Conservation (phyloP, 331 rosid species). For the Pyrus hybrid region DNA sequence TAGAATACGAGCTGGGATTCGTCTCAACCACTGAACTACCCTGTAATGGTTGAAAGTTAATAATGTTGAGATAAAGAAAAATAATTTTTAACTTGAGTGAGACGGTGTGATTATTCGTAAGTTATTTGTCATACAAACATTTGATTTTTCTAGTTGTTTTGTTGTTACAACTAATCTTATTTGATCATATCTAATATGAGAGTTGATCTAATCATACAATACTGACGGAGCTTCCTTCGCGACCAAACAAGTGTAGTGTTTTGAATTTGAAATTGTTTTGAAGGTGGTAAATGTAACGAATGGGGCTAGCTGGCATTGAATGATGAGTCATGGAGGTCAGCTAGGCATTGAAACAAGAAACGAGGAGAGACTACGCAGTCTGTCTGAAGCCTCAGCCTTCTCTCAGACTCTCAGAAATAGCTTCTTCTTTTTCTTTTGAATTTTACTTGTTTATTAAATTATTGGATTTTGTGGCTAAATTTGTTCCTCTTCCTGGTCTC, state of each 20-base stretch:
- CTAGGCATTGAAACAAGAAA: conserved; percentile 34
- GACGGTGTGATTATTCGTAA: too few species aligned
- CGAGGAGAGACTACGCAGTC: neutral
- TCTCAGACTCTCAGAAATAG: neutral
- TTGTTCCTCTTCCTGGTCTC: neutral
- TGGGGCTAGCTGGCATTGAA: conserved; percentile 42
- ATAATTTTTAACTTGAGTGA: too few species aligned
- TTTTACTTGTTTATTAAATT: neutral
- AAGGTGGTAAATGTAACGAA: neutral
- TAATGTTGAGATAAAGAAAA: too few species aligned
- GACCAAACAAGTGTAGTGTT: neutral
- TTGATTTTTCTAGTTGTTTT: too few species aligned
- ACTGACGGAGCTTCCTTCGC: too few species aligned
- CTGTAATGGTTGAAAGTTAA: too few species aligned
- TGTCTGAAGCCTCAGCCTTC: neutral
- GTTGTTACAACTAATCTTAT: too few species aligned
- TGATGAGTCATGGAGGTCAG: conserved; percentile 44
- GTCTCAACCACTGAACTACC: too few species aligned
- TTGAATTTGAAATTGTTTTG: conserved; percentile 20
- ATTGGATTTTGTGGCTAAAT: neutral
- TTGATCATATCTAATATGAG: too few species aligned
- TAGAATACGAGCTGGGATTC: accelerated
- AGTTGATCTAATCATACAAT: too few species aligned
- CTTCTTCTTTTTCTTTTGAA: neutral
- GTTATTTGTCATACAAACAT: too few species aligned